These are phyloP conservation scores for Scheffersomyces amazonensis DNA, from an alignment of 805 yeast genomes.

Conservation along the genomic window DNA sequence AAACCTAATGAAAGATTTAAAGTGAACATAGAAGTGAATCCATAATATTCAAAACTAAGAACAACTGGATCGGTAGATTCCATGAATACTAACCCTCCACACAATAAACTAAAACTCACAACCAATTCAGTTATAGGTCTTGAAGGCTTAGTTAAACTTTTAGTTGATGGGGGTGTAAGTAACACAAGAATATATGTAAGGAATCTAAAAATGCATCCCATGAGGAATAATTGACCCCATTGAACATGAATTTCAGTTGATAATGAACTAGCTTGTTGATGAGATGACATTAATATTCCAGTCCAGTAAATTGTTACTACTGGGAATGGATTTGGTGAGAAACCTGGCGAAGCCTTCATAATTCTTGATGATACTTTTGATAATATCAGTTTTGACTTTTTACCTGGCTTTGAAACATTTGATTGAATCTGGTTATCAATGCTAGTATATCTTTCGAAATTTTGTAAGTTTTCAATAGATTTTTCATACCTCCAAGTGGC, in stretches of 20 bases:
- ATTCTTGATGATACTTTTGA: conserved; percentile 7
- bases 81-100: conserved; percentile 93
- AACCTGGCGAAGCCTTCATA: conserved; percentile 59
- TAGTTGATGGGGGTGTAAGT: conserved; percentile 36
- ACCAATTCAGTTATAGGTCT: conserved; percentile 87
- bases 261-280: conserved; percentile 75
- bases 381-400: neutral
- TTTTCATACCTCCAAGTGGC: conserved; percentile 53
- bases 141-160: conserved; percentile 24
- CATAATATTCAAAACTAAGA: conserved; percentile 65
- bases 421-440: neutral
- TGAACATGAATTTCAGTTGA: conserved; percentile 83
- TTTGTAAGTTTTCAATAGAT: conserved; percentile 16
- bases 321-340: conserved; percentile 93
- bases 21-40: conserved; percentile 87
- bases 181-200: conserved; percentile 57
- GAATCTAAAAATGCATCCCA: conserved; percentile 76
- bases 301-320: conserved; percentile 94
- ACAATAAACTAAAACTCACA: conserved; percentile 71
- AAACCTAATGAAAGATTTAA: conserved; percentile 82
- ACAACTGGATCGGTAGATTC: conserved; percentile 86
- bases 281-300: conserved; percentile 93
- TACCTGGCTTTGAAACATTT: neutral
- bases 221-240: conserved; percentile 88
- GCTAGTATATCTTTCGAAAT: neutral